Percentiles rank a stretch among this genome's conserved stretches.
phyloP scores from a whole-genome alignment of 2,329 filamentous ascomycete genomes.

The Cryphonectria radicalis region DNA sequence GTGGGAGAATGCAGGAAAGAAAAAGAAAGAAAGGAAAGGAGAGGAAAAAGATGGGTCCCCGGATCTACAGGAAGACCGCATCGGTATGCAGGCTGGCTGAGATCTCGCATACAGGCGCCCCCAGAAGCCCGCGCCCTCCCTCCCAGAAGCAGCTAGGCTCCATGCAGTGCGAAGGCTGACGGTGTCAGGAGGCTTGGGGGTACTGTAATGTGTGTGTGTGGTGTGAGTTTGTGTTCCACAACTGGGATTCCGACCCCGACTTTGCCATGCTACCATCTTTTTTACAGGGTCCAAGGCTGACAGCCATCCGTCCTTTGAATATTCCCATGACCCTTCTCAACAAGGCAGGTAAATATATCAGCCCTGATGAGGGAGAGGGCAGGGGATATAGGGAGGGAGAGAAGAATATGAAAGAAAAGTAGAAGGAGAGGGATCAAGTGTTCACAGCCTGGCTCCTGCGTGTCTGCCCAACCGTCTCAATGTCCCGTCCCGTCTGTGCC shows the following conservation, averaged over 20 bases:
- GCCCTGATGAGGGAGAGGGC: background rate
- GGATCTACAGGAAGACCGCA: conserved; percentile 1
- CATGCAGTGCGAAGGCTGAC: conserved; percentile 10
- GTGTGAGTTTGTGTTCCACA: background rate
- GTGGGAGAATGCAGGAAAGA: background rate
- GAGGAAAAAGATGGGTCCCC: background rate
- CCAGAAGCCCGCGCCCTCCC: too few species aligned
- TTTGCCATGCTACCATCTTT: background rate
- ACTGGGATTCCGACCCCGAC: background rate
- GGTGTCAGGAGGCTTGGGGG: conserved; percentile 6
- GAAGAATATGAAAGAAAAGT: background rate
- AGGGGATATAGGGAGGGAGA: background rate
- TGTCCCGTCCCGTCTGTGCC: background rate
- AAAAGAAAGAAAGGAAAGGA: too few species aligned
- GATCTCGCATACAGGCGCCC: conserved; percentile 15
- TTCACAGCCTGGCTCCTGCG: background rate
- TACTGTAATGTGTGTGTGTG: background rate
- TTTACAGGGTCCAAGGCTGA: background rate
- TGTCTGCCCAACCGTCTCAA: background rate
- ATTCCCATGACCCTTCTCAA: background rate
- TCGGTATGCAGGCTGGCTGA: conserved; percentile 25
- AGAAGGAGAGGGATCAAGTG: background rate
- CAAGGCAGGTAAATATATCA: background rate
- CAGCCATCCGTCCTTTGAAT: background rate
- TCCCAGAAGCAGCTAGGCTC: conserved; percentile 21